Percentiles rank a stretch among this genome's conserved stretches.
phyloP scores from a whole-genome alignment of 1,284 basidiomycete species.

The Leccinum pachyderme region DNA sequence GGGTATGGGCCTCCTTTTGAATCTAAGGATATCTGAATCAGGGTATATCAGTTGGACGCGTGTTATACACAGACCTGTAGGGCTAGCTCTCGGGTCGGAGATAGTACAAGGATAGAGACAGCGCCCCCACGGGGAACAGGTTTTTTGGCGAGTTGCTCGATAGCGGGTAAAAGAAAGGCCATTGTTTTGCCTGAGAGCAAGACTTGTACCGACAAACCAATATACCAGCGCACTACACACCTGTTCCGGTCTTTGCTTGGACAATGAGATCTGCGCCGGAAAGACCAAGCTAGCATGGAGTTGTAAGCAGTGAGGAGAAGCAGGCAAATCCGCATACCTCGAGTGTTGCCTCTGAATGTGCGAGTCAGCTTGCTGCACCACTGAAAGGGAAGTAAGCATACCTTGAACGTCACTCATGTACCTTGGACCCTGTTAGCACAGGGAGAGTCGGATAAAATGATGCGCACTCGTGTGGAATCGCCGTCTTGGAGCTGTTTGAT shows the following conservation, averaged over 20 bases:
- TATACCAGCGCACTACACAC: constrained; percentile 15
- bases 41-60: background rate
- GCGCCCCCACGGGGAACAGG: constrained; percentile 15
- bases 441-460: constrained; percentile 8
- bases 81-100: constrained; percentile 88
- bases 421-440: constrained; percentile 25
- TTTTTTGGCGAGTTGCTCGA: constrained; percentile 62
- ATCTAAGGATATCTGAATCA: constrained; percentile 31
- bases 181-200: constrained; percentile 71
- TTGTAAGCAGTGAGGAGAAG: constrained; percentile 6
- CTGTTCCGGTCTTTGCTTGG: constrained; percentile 49
- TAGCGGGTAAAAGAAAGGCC: constrained; percentile 85
- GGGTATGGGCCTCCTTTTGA: constrained; percentile 74
- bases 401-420: constrained; percentile 44
- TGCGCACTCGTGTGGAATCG: constrained; percentile 42
- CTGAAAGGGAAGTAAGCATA: constrained; percentile 14
- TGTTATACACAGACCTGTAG: constrained; percentile 57
- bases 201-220: background rate
- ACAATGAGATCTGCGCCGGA: constrained; percentile 41
- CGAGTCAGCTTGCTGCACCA: background rate
- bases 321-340: constrained; percentile 20
- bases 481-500: constrained; percentile 34
- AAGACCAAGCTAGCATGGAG: constrained; percentile 32
- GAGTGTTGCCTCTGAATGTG: constrained; percentile 35
- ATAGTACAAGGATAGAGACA: constrained; percentile 64